Conservation (phyloP, 2,329 filamentous ascomycete genomes). For the Achaetomium macrosporum region DNA sequence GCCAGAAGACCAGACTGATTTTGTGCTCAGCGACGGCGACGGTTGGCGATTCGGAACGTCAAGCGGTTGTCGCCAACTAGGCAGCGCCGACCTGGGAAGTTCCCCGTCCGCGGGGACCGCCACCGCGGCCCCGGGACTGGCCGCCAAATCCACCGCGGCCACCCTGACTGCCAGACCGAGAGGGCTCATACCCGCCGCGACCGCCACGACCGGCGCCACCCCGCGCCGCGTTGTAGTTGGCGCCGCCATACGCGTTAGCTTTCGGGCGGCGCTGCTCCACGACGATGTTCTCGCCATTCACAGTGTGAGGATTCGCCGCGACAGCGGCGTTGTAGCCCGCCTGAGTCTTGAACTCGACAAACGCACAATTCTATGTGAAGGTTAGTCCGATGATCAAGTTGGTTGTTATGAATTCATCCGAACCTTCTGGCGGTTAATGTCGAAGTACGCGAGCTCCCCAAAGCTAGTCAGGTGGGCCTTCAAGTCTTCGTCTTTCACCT, state of each 20-base stretch:
- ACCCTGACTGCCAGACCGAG: slow-evolving; percentile 55
- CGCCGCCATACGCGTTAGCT: slow-evolving; percentile 62
- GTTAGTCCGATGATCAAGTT: not conserved
- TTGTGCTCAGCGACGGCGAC: not conserved
- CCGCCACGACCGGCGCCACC: slow-evolving; percentile 51
- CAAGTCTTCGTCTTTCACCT: slow-evolving; percentile 70
- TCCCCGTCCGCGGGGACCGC: slow-evolving; percentile 59
- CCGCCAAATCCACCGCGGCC: slow-evolving; percentile 64
- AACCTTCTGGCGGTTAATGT: slow-evolving; percentile 81
- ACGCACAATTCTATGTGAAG: slow-evolving; percentile 80
- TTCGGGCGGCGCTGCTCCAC: slow-evolving; percentile 87
- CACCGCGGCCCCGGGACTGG: slow-evolving; percentile 56
- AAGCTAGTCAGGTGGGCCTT: slow-evolving; percentile 64
- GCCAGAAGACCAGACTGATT: not conserved
- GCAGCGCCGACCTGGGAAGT: slow-evolving; percentile 47
- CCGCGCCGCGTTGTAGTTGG: slow-evolving; percentile 58
- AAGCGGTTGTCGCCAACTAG: slow-evolving; percentile 28
- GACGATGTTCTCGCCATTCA: slow-evolving; percentile 75
- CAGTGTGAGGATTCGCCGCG: slow-evolving; percentile 75
- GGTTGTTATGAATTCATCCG: slow-evolving; percentile 15
- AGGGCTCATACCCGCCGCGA: slow-evolving; percentile 58
- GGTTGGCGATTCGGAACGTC: not conserved
- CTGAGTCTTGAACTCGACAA: slow-evolving; percentile 81
- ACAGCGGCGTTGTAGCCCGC: slow-evolving; percentile 80
- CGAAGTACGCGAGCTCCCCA: slow-evolving; percentile 66